Conservation (phyloP, 2,329 filamentous ascomycete genomes). For the Byssochlamys sp. region DNA sequence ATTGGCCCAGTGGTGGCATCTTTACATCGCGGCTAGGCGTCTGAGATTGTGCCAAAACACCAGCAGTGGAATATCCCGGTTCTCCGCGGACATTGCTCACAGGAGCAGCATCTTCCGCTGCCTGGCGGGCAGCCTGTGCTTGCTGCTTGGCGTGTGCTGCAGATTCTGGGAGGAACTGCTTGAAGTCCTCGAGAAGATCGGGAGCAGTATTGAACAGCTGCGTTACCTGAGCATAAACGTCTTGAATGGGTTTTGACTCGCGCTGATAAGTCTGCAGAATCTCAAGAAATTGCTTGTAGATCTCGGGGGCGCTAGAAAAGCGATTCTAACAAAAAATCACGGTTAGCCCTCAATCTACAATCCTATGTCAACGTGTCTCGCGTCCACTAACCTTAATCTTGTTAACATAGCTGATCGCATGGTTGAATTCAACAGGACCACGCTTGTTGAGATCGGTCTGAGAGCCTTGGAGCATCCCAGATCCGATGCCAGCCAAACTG, state of each 20-base stretch:
- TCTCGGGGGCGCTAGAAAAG: slow-evolving; percentile 90
- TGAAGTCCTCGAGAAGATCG: slow-evolving; percentile 93
- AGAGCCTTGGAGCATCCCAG: slow-evolving; percentile 47
- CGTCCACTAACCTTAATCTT: slow-evolving; percentile 84
- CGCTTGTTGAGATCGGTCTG: slow-evolving; percentile 62
- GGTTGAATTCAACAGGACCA: slow-evolving; percentile 95
- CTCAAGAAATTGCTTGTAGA: slow-evolving; percentile 98
- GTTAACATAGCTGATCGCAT: slow-evolving; percentile 98
- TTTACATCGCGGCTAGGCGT: slow-evolving; percentile 49
- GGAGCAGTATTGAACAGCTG: slow-evolving; percentile 85
- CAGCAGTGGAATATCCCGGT: slow-evolving; percentile 33
- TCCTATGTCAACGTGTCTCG: neutral
- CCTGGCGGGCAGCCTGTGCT: slow-evolving; percentile 48
- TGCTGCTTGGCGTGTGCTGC: slow-evolving; percentile 58
- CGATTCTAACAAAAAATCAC: slow-evolving; percentile 57
- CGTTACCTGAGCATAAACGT: slow-evolving; percentile 95
- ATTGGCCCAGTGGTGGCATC: slow-evolving; percentile 89
- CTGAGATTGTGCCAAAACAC: slow-evolving; percentile 38
- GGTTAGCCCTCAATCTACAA: neutral
- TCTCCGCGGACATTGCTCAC: slow-evolving; percentile 54
- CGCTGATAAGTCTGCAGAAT: slow-evolving; percentile 96
- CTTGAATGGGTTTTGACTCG: slow-evolving; percentile 95
- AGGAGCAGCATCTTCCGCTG: slow-evolving; percentile 60
- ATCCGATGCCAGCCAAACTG: slow-evolving; percentile 52
- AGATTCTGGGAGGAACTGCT: slow-evolving; percentile 93